Evolutionary conservation across 108 stramenopile species (phyloP).

Genomic region (Fragilariopsis cylindrus): DNA sequence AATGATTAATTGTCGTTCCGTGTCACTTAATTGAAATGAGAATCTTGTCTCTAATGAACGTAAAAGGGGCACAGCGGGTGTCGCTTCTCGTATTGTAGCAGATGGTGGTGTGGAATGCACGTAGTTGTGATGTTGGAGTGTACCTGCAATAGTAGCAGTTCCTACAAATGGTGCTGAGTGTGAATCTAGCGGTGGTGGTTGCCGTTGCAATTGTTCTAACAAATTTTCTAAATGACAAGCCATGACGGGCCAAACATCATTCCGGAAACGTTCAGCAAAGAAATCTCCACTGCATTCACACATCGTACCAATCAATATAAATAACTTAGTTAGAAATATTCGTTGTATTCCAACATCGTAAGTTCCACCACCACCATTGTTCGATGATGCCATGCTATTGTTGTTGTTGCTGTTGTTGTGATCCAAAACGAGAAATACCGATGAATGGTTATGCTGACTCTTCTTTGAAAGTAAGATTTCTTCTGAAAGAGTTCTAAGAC

Average conservation of each 20-base stretch:
- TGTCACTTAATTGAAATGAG: constrained; percentile 13
- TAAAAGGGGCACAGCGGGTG: background rate
- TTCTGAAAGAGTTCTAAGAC: constrained; percentile 17
- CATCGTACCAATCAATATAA: constrained; percentile 23
- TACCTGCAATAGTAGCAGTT: background rate
- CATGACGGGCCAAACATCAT: constrained; percentile 31
- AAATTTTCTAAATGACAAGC: constrained; percentile 17
- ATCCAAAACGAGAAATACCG: constrained; percentile 3
- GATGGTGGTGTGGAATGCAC: background rate
- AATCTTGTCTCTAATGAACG: background rate
- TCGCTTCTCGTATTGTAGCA: background rate
- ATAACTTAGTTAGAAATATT: constrained; percentile 22
- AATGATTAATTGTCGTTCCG: constrained; percentile 26
- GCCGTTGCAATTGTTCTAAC: constrained; percentile 4
- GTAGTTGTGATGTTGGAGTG: background rate
- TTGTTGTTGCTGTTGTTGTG: background rate
- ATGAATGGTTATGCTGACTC: constrained; percentile 8
- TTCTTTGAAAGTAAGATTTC: background rate
- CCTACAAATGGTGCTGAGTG: background rate
- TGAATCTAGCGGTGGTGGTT: background rate
- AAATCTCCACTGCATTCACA: constrained; percentile 37
- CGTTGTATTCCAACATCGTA: constrained; percentile 16
- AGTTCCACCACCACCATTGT: background rate
- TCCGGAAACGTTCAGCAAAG: constrained; percentile 24
- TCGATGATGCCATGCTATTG: background rate